phyloP scores from a whole-genome alignment of 2,329 filamentous ascomycete genomes.

The Bertia moriformis region DNA sequence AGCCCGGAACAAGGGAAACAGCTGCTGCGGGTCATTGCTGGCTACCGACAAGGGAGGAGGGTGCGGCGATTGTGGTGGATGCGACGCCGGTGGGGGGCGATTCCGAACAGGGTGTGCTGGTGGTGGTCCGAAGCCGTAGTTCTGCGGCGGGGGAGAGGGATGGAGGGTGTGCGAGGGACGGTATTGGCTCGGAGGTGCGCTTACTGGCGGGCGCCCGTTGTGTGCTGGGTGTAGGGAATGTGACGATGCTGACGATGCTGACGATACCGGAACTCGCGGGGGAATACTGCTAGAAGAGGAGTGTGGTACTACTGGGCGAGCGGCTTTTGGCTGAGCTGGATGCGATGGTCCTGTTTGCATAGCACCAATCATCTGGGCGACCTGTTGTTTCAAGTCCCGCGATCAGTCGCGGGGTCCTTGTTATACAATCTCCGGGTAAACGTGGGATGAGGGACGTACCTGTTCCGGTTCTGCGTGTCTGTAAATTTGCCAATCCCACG shows the following conservation, averaged over 20 bases:
- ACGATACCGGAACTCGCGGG: background rate
- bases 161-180: background rate
- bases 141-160: background rate
- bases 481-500: background rate
- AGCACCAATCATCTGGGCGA: background rate
- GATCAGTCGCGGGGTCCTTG: slow-evolving; percentile 1
- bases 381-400: too few relatives aligned
- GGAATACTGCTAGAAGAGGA: background rate
- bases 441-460: background rate
- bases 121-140: slow-evolving; percentile 1
- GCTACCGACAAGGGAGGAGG: background rate
- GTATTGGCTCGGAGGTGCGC: background rate
- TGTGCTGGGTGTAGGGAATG: background rate
- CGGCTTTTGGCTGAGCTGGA: background rate
- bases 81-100: background rate
- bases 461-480: slow-evolving; percentile 1
- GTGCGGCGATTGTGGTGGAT: background rate
- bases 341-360: background rate
- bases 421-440: background rate
- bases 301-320: background rate
- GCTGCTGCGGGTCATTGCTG: background rate
- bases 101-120: background rate
- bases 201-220: background rate
- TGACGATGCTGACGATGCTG: background rate
- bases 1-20: background rate